phyloP scores from a whole-genome alignment of 805 yeast species.

The Kazachstania psychrophila region DNA sequence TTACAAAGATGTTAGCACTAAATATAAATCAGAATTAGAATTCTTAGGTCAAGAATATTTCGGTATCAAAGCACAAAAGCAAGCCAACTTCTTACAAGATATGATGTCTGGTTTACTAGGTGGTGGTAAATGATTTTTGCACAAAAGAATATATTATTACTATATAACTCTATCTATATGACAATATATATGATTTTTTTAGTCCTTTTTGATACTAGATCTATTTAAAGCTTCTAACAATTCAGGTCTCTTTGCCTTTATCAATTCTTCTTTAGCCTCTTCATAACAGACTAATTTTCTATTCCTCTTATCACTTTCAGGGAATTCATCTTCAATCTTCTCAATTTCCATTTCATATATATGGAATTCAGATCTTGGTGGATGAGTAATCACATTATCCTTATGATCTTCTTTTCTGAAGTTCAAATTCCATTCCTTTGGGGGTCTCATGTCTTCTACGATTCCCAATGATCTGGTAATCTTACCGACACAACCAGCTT shows the following conservation, averaged over 20 bases:
- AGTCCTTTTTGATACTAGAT: conserved; percentile 30
- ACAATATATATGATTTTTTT: neutral
- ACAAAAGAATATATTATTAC: too few relatives aligned
- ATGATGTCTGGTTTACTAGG: conserved; percentile 67
- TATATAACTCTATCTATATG: neutral
- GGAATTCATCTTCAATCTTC: conserved; percentile 56
- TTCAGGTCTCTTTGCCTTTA: conserved; percentile 55
- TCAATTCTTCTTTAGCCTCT: conserved; percentile 56
- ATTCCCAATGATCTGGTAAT: conserved; percentile 50
- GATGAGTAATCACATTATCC: conserved; percentile 28
- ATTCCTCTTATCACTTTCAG: conserved; percentile 55
- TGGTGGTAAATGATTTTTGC: conserved; percentile 2
- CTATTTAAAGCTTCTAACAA: conserved; percentile 51
- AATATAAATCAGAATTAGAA: conserved; percentile 36
- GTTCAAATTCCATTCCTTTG: conserved; percentile 35
- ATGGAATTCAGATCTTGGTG: conserved; percentile 80
- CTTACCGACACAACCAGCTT: conserved; percentile 78
- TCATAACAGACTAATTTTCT: conserved; percentile 68
- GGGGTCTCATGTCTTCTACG: conserved; percentile 52
- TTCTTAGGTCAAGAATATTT: conserved; percentile 56
- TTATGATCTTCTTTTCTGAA: conserved; percentile 12
- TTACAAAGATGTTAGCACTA: conserved; percentile 32
- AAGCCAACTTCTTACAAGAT: conserved; percentile 51
- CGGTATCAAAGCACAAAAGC: conserved; percentile 44
- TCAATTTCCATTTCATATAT: conserved; percentile 68